Base-by-base conservation (phyloP, 768 basidiomycete genomes). In the Gloeophyllum trabeum region DNA sequence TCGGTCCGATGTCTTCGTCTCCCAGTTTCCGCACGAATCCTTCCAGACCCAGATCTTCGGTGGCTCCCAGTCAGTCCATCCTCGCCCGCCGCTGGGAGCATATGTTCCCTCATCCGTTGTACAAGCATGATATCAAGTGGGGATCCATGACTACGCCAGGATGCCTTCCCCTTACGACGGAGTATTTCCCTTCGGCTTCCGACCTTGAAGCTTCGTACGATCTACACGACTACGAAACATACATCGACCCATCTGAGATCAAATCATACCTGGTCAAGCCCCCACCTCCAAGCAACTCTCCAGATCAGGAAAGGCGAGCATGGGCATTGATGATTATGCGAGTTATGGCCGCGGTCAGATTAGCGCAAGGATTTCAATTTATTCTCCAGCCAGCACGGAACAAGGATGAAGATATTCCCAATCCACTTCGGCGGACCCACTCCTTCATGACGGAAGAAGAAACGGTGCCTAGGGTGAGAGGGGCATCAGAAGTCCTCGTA, bases 351-450 rank as follows among this genome's bases (percentile, higher is more conserved):
- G 90, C 87, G 3, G 81, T 96, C 35, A 73, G 94, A 19, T 71
- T 98, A 10, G 79, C 86, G 10, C 91, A 97, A 59, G 93, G 93
- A 18, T 98, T 97, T 60, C 94, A 97, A 56, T 88, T 97, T 52
- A 77, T 96, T 18, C 63, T 92, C 14, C 68, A 70, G 19, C 69
- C 75, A 6, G 48, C 54, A 13, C 7, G 58, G 40, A 41, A 43
- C 1, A 46, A 50, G 1, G 45, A 54, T 35, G 19, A 43, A 38
- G 60, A 66, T 13, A 64, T 41, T 18, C 46, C 18, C 55, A 59
- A 41, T 45, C 58, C 43, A 44, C 55, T 70, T 36, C 61, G 74
- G 23, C 67, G 78, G 42, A 59, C 69, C 16, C 76, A 78, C 50
- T 75, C 78, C 20, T 77, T 81, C 49, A 52, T 73, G 44, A 61